Conservation (phyloP, 106 monocot genomes). For the Dactylorhiza incarnata region DNA sequence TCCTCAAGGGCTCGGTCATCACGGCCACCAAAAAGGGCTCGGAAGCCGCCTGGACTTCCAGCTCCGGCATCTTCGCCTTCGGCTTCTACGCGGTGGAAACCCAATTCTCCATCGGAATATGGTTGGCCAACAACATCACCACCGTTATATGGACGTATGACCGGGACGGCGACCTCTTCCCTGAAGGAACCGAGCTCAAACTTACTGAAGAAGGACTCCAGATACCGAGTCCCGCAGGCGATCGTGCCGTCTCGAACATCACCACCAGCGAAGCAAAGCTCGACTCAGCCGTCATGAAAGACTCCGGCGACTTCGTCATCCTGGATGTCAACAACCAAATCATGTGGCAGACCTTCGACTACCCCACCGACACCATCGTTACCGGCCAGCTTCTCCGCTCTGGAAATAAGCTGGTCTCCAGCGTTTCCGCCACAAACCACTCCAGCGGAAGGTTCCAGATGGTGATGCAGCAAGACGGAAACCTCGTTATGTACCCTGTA, state of each 20-base stretch:
- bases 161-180: neutral
- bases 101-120: neutral
- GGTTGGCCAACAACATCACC: neutral
- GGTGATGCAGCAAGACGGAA: neutral
- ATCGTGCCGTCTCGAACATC: neutral
- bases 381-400: neutral
- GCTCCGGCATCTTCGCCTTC: neutral
- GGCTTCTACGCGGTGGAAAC: neutral
- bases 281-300: conserved; percentile 1
- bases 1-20: neutral
- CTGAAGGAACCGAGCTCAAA: neutral
- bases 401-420: conserved; percentile 6
- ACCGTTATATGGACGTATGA: conserved; percentile 17
- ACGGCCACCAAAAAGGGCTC: neutral
- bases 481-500: conserved; percentile 11
- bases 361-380: conserved; percentile 18
- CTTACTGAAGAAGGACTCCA: neutral
- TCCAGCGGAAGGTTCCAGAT: conserved; percentile 14
- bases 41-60: neutral
- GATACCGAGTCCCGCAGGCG: neutral
- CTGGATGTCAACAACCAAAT: neutral
- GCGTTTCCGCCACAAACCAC: neutral
- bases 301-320: conserved; percentile 27
- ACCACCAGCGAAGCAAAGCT: neutral
- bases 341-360: conserved; percentile 4